Percentiles rank a stretch among this genome's conserved stretches.
Conservation (phyloP, 306 rosid genomes). For the Dalbergia oliveri region DNA sequence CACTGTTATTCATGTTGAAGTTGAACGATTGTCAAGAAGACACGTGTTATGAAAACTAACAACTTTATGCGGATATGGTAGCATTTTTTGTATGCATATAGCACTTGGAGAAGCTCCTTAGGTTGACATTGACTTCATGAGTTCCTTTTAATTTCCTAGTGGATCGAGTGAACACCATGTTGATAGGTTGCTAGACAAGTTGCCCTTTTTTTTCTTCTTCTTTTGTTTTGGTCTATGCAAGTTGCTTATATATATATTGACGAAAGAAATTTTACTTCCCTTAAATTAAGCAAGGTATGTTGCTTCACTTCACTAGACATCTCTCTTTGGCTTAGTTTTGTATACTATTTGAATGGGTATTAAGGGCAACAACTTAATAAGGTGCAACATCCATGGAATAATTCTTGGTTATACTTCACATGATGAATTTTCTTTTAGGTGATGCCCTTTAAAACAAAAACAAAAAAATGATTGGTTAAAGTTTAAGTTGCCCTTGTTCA, state of each 20-base stretch:
- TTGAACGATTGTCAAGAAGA: neutral
- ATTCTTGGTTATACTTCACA: too few species aligned
- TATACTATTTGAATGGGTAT: too few species aligned
- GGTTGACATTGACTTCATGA: conserved; percentile 27
- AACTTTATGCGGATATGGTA: neutral
- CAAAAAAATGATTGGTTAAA: too few species aligned
- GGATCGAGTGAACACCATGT: neutral
- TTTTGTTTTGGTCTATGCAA: too few species aligned
- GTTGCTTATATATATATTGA: neutral
- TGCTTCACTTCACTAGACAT: neutral
- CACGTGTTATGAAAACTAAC: neutral
- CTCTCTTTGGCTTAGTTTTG: too few species aligned
- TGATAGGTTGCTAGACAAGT: neutral
- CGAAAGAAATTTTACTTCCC: conserved; percentile 20
- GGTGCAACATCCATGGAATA: too few species aligned
- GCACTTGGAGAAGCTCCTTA: conserved; percentile 7
- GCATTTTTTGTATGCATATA: conserved; percentile 33
- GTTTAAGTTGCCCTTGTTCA: too few species aligned
- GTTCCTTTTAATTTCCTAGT: neutral
- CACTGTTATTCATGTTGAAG: conserved; percentile 27
- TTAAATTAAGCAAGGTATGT: neutral
- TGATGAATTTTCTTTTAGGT: too few species aligned
- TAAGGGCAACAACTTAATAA: too few species aligned
- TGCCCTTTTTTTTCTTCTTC: too few species aligned
- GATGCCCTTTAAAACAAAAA: too few species aligned